These are phyloP conservation scores for Ceratobasidium papillatum DNA, from an alignment of 1,284 basidiomycete species.

Conservation along the genomic window DNA sequence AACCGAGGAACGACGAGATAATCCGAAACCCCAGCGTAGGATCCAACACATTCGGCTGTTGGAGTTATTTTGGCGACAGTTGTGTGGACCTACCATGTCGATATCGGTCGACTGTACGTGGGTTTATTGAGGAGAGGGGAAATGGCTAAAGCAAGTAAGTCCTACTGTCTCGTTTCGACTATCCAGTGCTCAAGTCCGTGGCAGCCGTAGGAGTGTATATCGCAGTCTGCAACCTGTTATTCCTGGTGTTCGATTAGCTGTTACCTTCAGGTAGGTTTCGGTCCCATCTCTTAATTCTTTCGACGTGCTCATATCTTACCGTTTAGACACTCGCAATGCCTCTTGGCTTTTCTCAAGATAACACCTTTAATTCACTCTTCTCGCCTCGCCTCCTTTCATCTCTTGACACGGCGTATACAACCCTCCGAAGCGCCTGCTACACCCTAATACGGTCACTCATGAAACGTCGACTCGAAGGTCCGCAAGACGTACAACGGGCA, in stretches of 20 bases:
- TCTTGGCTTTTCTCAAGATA: slow-evolving; percentile 74
- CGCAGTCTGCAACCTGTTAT: slow-evolving; percentile 65
- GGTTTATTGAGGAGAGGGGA: slow-evolving; percentile 63
- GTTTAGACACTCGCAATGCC: slow-evolving; percentile 64
- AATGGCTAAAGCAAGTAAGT: slow-evolving; percentile 17
- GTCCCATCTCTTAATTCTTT: slow-evolving; percentile 18
- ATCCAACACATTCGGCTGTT: slow-evolving; percentile 66
- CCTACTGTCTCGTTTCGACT: not conserved
- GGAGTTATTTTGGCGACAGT: slow-evolving; percentile 63
- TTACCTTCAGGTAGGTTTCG: slow-evolving; percentile 68
- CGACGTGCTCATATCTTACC: not conserved
- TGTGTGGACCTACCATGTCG: slow-evolving; percentile 73
- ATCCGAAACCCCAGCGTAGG: slow-evolving; percentile 63
- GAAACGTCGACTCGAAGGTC: slow-evolving; percentile 31
- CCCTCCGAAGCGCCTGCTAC: slow-evolving; percentile 43
- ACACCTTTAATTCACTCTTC: slow-evolving; percentile 53
- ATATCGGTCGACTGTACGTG: slow-evolving; percentile 69
- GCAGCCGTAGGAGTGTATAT: slow-evolving; percentile 63
- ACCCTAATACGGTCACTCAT: slow-evolving; percentile 25
- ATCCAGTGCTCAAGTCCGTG: slow-evolving; percentile 7
- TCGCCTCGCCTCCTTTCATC: not conserved
- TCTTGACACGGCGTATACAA: slow-evolving; percentile 49
- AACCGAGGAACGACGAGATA: slow-evolving; percentile 3
- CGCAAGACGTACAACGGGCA: slow-evolving; percentile 25
- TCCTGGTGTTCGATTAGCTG: slow-evolving; percentile 75